Percentiles rank a stretch among this genome's conserved stretches.
phyloP scores from a whole-genome alignment of 768 basidiomycete species.

The Boletales sp. region DNA sequence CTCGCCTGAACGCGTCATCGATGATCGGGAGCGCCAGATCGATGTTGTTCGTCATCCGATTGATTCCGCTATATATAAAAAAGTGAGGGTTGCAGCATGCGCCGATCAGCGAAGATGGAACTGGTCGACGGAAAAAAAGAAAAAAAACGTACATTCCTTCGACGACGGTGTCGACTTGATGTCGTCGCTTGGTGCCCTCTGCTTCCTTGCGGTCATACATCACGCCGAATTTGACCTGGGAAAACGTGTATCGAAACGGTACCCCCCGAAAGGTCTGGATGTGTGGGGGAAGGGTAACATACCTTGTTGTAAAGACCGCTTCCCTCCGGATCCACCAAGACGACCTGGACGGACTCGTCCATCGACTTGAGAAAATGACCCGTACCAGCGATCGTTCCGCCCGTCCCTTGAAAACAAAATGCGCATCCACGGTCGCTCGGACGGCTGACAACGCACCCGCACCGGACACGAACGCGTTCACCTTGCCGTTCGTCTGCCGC shows the following conservation, averaged over 20 bases:
- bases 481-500: constrained; percentile 79
- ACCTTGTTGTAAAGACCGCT: constrained; percentile 96
- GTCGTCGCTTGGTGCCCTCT: constrained; percentile 89
- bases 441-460: constrained; percentile 53
- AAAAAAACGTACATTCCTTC: constrained; percentile 69
- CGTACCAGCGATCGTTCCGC: constrained; percentile 88
- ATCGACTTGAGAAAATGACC: constrained; percentile 78
- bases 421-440: background rate
- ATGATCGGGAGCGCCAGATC: constrained; percentile 79
- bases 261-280: too few relatives aligned
- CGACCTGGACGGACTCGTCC: constrained; percentile 62
- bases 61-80: constrained; percentile 67
- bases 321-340: constrained; percentile 88
- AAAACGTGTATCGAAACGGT: too few relatives aligned
- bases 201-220: constrained; percentile 93
- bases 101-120: background rate
- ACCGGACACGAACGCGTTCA: constrained; percentile 87
- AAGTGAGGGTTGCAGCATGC: background rate
- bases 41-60: constrained; percentile 89
- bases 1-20: constrained; percentile 75
- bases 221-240: constrained; percentile 84
- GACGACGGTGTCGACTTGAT: constrained; percentile 96
- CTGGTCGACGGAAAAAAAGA: constrained; percentile 5
- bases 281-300: constrained; percentile 34
- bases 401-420: constrained; percentile 61